Evolutionary conservation across 129 eudicot genomes (phyloP).

Genomic region (Arctium minus): DNA sequence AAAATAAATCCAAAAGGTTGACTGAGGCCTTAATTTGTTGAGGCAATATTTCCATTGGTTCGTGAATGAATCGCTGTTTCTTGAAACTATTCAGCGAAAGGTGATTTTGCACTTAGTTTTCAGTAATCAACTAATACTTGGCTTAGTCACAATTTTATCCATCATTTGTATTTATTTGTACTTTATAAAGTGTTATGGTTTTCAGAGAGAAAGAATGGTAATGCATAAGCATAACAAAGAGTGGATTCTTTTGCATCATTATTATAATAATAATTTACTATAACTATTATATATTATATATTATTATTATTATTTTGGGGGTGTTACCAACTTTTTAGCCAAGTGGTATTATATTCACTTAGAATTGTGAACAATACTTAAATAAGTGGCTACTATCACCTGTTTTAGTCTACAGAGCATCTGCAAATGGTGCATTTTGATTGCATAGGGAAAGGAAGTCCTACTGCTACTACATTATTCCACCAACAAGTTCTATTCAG

Average conservation of each 20-base stretch:
- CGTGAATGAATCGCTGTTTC: conserved; percentile 56
- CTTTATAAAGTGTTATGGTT: background rate
- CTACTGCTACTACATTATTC: background rate
- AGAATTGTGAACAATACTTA: background rate
- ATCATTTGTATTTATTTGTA: background rate
- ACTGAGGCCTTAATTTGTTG: conserved; percentile 54
- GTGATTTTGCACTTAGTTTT: conserved; percentile 24
- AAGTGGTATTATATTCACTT: background rate
- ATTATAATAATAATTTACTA: background rate
- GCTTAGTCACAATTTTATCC: background rate
- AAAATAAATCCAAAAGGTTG: conserved; percentile 60
- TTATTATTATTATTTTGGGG: background rate
- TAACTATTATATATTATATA: background rate
- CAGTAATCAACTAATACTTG: background rate
- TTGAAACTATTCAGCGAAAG: conserved; percentile 73
- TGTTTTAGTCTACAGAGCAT: background rate
- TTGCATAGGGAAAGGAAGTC: background rate
- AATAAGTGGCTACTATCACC: background rate
- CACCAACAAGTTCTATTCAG: background rate
- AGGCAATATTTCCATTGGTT: conserved; percentile 68
- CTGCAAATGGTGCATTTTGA: background rate
- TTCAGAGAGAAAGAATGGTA: background rate
- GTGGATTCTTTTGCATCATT: background rate
- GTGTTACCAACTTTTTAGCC: background rate
- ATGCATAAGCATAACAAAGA: background rate